Percentiles rank a stretch among this genome's conserved stretches.
Evolutionary conservation across 192 early-diverging fungal species (phyloP).

Genomic region (Coemansia sp.): DNA sequence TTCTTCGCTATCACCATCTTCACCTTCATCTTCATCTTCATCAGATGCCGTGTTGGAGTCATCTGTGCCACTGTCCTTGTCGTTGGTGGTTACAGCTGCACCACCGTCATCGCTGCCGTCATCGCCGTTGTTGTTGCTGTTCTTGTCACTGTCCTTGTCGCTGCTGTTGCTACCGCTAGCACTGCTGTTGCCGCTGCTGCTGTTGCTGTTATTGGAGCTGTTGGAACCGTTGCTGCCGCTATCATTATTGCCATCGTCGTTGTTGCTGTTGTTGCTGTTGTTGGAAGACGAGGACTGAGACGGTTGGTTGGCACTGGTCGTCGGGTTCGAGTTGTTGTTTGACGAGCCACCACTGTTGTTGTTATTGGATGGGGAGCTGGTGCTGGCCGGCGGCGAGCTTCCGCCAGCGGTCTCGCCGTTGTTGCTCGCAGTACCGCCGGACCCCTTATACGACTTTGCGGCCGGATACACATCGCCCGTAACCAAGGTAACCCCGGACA

Average conservation of each 20-base stretch:
- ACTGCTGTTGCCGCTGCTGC: background rate
- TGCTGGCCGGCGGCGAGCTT: background rate
- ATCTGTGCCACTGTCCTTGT: slow-evolving; percentile 1
- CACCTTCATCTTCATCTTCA: background rate
- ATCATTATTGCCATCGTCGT: background rate
- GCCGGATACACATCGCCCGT: slow-evolving; percentile 34
- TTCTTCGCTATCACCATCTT: background rate
- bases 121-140: background rate
- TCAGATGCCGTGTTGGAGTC: background rate
- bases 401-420: background rate
- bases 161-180: background rate
- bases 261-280: background rate
- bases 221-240: background rate
- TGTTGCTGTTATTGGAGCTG: background rate
- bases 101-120: background rate
- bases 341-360: background rate
- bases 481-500: slow-evolving; percentile 23
- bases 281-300: background rate
- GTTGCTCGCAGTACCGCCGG: slow-evolving; percentile 16
- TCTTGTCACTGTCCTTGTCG: background rate
- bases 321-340: background rate
- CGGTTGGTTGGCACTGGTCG: background rate
- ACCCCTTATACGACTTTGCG: slow-evolving; percentile 23
- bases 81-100: background rate
- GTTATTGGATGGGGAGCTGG: background rate